A percentile compares a stretch with the other conserved stretches of the same genome.
phyloP scores from a whole-genome alignment of 2,329 filamentous ascomycete genomes.

The Biscogniauxia sp. region DNA sequence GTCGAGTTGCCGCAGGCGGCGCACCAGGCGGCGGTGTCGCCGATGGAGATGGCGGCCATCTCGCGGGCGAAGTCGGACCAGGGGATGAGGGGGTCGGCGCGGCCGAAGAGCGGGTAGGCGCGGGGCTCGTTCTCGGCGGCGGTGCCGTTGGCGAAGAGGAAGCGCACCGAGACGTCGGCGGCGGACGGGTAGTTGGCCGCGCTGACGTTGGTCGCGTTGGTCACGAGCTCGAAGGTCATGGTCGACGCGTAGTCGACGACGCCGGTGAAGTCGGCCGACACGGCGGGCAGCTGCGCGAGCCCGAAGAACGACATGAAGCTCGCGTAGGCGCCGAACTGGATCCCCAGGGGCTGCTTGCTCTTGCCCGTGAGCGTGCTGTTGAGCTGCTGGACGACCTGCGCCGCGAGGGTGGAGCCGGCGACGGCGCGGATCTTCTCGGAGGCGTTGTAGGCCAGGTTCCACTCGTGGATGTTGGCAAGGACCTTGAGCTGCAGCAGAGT shows the following conservation, averaged over 20 bases:
- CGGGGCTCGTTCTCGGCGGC: slow-evolving; percentile 50
- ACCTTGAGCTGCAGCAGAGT: slow-evolving; percentile 62
- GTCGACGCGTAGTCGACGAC: slow-evolving; percentile 81
- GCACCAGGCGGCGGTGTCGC: slow-evolving; percentile 70
- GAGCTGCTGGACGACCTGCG: slow-evolving; percentile 52
- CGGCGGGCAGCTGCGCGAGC: slow-evolving; percentile 49
- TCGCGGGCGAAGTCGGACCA: slow-evolving; percentile 66
- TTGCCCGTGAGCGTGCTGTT: slow-evolving; percentile 47
- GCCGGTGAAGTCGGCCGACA: slow-evolving; percentile 65
- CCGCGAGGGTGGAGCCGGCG: slow-evolving; percentile 55
- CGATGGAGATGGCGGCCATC: slow-evolving; percentile 66
- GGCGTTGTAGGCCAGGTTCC: slow-evolving; percentile 76
- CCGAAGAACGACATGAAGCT: slow-evolving; percentile 64
- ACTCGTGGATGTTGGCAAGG: slow-evolving; percentile 80
- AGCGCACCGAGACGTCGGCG: slow-evolving; percentile 55
- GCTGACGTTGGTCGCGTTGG: slow-evolving; percentile 45
- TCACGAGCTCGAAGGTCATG: slow-evolving; percentile 74
- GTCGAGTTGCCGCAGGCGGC: slow-evolving; percentile 69
- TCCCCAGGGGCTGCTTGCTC: slow-evolving; percentile 39
- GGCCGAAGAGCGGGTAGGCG: slow-evolving; percentile 60
- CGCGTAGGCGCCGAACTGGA: slow-evolving; percentile 61
- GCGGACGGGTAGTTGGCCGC: slow-evolving; percentile 44
- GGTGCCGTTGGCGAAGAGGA: slow-evolving; percentile 60
- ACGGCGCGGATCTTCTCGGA: slow-evolving; percentile 64
- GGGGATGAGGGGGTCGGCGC: slow-evolving; percentile 51